Base-by-base conservation (phyloP, 257 asterid genomes). In the Lycium ferocissimum region DNA sequence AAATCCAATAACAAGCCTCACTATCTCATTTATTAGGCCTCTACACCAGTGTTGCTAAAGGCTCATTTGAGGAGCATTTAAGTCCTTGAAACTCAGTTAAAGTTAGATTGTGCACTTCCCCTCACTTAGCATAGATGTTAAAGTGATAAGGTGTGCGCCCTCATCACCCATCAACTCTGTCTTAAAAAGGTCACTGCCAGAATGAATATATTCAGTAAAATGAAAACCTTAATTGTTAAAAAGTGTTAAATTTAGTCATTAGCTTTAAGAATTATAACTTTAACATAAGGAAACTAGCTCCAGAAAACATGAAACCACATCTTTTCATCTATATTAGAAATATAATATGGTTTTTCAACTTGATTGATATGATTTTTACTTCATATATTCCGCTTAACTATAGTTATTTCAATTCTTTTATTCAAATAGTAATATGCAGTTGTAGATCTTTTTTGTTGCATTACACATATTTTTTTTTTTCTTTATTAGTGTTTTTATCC, bases 311-410 rank as follows among this genome's bases (percentile, higher is more conserved):
- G 61, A 73, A 73, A 49, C 61, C 45, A 1, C 47, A 7, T 76
- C 63, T 51, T 20, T 75, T 76, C 47, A 76, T 51, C 22, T 22
- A 26, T 22, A 76, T 76, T 45, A 76, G 63, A 51, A 76, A 51
- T 76, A 49, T 76, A 51, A 76, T 43, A 76, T 51, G 82, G n/a
- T 13, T 51, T 51, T 76, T 22, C 15, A 76, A 26, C 45, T 53
- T 51, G 63, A 22, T 76, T 76, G 47, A 13, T 51, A 76, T 26
- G 22, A 76, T 14, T 51, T 76, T 51, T 76, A 76, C 26, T 76
- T 14, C 82, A 76, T 51, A 76, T 76, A 76, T 51, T 75, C 13
- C 45, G 6, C 47, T 26, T 6, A 51, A 76, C 7, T 76, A 76
- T 3, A 26, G 63, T 51, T 14, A 51, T 76, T 38, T 76, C 47